Percentiles rank a stretch among this genome's conserved stretches.
Evolutionary conservation across 805 yeast genomes (phyloP).

Genomic region (Starmerella powellii): DNA sequence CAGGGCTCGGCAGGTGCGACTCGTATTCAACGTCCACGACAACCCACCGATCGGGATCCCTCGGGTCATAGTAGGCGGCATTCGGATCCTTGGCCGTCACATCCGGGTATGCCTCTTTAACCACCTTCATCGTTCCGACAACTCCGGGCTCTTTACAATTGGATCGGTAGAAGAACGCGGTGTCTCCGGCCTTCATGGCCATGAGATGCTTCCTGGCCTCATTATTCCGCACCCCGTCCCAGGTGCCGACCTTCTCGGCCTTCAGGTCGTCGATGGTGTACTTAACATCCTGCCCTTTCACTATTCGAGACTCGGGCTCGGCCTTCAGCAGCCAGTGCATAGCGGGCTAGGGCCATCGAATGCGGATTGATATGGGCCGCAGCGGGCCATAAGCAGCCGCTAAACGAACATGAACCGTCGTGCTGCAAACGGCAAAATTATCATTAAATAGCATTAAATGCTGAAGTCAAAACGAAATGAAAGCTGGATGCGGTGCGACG

Average conservation of each 20-base stretch:
- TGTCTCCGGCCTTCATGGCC: constrained; percentile 38
- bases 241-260: constrained; percentile 33
- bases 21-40: constrained; percentile 40
- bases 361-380: too few species aligned
- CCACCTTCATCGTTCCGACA: constrained; percentile 35
- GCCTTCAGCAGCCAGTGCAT: constrained; percentile 42
- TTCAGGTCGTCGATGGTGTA: constrained; percentile 38
- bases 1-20: constrained; percentile 33
- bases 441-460: too few species aligned
- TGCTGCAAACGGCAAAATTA: too few species aligned
- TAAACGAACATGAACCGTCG: too few species aligned
- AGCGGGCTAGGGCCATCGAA: neutral
- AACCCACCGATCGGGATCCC: constrained; percentile 44
- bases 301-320: constrained; percentile 42
- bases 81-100: constrained; percentile 32
- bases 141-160: constrained; percentile 45
- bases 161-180: constrained; percentile 44
- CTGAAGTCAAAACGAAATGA: too few species aligned
- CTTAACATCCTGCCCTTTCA: constrained; percentile 39
- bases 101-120: constrained; percentile 28
- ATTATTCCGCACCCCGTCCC: constrained; percentile 51
- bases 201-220: constrained; percentile 44
- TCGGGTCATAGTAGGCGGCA: constrained; percentile 40
- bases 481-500: too few species aligned
- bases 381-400: too few species aligned